Conservation (phyloP, 2,329 filamentous ascomycete genomes). For the Pochonia chlamydosporia region DNA sequence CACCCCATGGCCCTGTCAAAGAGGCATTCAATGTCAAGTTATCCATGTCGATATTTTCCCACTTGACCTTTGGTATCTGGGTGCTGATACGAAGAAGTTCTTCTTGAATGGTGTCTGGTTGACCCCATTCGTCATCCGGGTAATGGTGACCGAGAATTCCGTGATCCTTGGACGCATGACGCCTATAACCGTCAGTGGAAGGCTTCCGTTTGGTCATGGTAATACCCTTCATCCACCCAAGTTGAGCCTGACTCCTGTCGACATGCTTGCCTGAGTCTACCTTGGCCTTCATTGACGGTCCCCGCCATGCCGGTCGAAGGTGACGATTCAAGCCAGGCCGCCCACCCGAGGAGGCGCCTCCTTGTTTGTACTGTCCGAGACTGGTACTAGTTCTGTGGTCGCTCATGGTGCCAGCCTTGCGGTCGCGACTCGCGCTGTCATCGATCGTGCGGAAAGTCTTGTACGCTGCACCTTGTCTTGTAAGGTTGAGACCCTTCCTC, state of each 20-base stretch:
- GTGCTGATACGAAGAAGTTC: constrained; percentile 58
- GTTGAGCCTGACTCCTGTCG: constrained; percentile 49
- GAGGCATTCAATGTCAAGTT: constrained; percentile 53
- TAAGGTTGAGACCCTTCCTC: constrained; percentile 62
- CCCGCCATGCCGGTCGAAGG: constrained; percentile 40
- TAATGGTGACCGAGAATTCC: constrained; percentile 45
- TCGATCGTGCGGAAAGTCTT: constrained; percentile 76
- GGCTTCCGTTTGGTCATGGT: constrained; percentile 54
- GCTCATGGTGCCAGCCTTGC: constrained; percentile 56
- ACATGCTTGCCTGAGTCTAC: constrained; percentile 32
- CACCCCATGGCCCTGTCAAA: constrained; percentile 59
- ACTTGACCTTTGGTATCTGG: constrained; percentile 58
- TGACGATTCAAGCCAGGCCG: constrained; percentile 29
- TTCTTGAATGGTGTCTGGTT: constrained; percentile 57
- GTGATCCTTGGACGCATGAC: constrained; percentile 48
- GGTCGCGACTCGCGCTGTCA: constrained; percentile 50
- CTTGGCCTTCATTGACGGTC: constrained; percentile 55
- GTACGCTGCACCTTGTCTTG: constrained; percentile 78
- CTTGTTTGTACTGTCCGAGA: constrained; percentile 35
- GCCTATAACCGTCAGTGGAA: constrained; percentile 30
- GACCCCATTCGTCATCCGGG: constrained; percentile 52
- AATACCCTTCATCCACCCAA: constrained; percentile 66
- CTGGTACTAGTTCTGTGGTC: constrained; percentile 46
- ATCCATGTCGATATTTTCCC: constrained; percentile 61
- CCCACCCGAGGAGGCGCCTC: constrained; percentile 37